Conservation (phyloP, 495 filamentous ascomycete genomes). For the Trichoderma erinaceum region DNA sequence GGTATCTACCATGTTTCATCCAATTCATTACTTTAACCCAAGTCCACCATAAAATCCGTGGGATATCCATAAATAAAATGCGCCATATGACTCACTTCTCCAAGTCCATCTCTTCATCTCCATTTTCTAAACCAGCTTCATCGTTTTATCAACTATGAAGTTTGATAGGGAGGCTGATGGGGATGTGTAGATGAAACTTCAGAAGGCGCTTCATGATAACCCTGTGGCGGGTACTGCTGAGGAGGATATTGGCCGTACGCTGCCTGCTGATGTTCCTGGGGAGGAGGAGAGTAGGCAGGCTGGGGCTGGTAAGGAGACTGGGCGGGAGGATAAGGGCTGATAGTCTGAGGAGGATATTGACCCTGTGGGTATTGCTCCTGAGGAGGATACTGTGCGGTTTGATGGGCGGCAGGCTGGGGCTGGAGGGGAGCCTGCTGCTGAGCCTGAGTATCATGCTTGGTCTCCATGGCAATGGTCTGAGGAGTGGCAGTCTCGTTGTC, state of each 20-base stretch:
- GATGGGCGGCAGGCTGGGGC: not conserved
- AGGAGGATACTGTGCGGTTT: constrained; percentile 21
- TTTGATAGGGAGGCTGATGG: not conserved
- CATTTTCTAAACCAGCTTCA: not conserved
- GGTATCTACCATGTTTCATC: not conserved
- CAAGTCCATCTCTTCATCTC: too few species aligned
- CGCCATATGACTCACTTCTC: not conserved
- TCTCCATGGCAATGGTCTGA: constrained; percentile 20
- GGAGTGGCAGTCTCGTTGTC: constrained; percentile 23
- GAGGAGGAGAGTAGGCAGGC: constrained; percentile 21
- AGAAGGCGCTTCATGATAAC: not conserved
- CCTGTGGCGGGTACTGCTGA: constrained; percentile 4
- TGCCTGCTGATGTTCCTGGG: constrained; percentile 8
- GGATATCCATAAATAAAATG: constrained; percentile 9
- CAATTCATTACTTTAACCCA: constrained; percentile 1
- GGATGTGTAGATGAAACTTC: not conserved
- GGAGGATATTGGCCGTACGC: constrained; percentile 8
- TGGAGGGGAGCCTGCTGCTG: constrained; percentile 23
- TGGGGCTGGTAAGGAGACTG: constrained; percentile 22
- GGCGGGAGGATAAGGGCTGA: constrained; percentile 16
- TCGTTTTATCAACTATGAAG: not conserved
- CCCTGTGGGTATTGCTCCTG: constrained; percentile 22
- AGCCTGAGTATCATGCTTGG: constrained; percentile 20
- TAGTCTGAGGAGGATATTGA: constrained; percentile 6
- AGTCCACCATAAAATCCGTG: not conserved